Percentiles rank a stretch among this genome's conserved stretches.
Conservation (phyloP, 345 rosid species). For the Mercurialis annua region DNA sequence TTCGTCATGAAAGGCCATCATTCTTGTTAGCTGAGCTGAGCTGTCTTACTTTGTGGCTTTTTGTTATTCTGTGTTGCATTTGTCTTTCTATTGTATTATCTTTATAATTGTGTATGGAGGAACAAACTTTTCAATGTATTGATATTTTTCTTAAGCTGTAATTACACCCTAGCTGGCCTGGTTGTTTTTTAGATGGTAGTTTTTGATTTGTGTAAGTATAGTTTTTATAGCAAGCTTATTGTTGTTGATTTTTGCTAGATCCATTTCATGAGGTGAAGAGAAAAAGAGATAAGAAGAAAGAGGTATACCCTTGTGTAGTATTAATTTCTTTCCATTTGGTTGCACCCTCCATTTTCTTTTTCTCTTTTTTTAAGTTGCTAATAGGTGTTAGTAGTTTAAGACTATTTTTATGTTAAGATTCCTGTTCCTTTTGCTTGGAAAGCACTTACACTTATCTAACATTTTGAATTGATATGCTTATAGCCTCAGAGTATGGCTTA, state of each 20-base stretch:
- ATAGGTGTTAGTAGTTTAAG: neutral
- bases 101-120: no score
- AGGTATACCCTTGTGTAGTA: slow-evolving; percentile 39
- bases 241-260: slow-evolving; percentile 41
- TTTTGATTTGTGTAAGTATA: neutral
- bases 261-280: slow-evolving; percentile 82
- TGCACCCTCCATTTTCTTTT: neutral
- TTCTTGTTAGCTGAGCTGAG: neutral
- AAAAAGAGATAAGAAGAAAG: slow-evolving; percentile 71
- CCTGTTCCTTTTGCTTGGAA: neutral
- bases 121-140: neutral
- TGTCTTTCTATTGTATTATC: neutral
- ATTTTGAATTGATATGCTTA: slow-evolving; percentile 20
- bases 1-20: neutral
- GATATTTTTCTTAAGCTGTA: neutral
- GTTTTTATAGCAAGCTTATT: slow-evolving; percentile 9
- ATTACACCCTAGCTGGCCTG: neutral
- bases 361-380: neutral
- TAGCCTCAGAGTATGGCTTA: slow-evolving; percentile 42
- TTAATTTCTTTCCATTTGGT: neutral
- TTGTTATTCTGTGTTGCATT: neutral
- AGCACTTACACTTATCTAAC: slow-evolving; percentile 16
- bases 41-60: neutral
- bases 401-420: neutral
- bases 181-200: neutral